These are phyloP conservation scores for Acidomyces sp. DNA, from an alignment of 495 filamentous ascomycete species.

Conservation along the genomic window DNA sequence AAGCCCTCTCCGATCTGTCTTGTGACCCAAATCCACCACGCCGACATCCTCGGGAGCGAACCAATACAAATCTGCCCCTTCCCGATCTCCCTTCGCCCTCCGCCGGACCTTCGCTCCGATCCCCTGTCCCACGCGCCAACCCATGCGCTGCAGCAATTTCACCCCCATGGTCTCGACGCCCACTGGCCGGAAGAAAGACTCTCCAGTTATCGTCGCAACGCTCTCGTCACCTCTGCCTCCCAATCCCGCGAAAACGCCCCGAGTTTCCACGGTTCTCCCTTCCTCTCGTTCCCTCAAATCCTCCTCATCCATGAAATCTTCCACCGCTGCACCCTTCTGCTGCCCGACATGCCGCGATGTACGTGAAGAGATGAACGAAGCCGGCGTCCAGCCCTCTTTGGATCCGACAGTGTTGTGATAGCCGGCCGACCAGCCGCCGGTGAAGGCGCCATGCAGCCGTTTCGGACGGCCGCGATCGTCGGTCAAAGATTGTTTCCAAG, in stretches of 20 bases:
- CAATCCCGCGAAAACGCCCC: slow-evolving; percentile 58
- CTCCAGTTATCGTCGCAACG: slow-evolving; percentile 42
- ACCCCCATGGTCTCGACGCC: slow-evolving; percentile 76
- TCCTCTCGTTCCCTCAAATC: slow-evolving; percentile 82
- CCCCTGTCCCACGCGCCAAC: slow-evolving; percentile 89
- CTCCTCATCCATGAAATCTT: slow-evolving; percentile 98
- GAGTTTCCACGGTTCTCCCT: slow-evolving; percentile 55
- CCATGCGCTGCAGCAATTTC: slow-evolving; percentile 83
- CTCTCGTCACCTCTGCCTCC: slow-evolving; percentile 50
- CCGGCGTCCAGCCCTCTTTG: slow-evolving; percentile 93
- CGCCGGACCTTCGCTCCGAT: slow-evolving; percentile 80
- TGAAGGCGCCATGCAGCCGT: slow-evolving; percentile 90
- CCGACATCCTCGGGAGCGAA: slow-evolving; percentile 81
- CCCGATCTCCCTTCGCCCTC: slow-evolving; percentile 53
- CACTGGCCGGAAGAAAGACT: slow-evolving; percentile 59
- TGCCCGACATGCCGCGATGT: slow-evolving; percentile 43
- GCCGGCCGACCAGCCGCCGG: slow-evolving; percentile 93
- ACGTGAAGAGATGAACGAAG: slow-evolving; percentile 83
- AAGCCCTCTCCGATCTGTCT: slow-evolving; percentile 68
- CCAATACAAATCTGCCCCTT: slow-evolving; percentile 42
- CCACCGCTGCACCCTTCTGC: slow-evolving; percentile 43
- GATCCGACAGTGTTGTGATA: slow-evolving; percentile 98
- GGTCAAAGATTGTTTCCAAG: slow-evolving; percentile 96
- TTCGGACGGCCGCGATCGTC: slow-evolving; percentile 89
- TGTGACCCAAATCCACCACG: slow-evolving; percentile 63